Conservation (phyloP, 1,139 yeast genomes). For the Diutina catenulata region DNA sequence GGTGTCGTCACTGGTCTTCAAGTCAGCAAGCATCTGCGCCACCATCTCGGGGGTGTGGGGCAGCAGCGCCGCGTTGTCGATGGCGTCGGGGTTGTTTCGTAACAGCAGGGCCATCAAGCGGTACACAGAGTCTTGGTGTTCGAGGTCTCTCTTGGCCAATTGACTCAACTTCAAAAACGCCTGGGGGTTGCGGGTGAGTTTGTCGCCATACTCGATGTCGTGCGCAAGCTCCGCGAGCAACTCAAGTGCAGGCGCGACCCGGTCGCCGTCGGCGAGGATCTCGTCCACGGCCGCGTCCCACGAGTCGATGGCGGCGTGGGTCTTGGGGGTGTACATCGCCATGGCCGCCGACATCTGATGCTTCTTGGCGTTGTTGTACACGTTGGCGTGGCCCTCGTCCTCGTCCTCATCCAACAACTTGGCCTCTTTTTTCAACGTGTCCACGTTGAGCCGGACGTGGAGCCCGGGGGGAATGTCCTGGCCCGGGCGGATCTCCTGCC, state of each 20-base stretch:
- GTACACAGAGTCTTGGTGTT: conserved; percentile 31
- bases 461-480: conserved; percentile 71
- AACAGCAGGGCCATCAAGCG: conserved; percentile 46
- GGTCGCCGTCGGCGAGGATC: conserved; percentile 9
- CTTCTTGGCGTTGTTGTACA: neutral
- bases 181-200: conserved; percentile 16
- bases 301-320: neutral
- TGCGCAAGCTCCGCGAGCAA: conserved; percentile 49
- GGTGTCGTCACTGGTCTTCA: conserved; percentile 12
- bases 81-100: conserved; percentile 65
- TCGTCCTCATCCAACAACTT: conserved; percentile 30
- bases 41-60: neutral
- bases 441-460: conserved; percentile 60
- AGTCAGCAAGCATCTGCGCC: neutral
- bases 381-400: conserved; percentile 6
- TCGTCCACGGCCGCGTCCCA: conserved; percentile 18
- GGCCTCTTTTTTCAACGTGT: conserved; percentile 60
- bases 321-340: neutral
- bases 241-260: conserved; percentile 18
- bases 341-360: neutral
- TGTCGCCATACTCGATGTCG: conserved; percentile 51
- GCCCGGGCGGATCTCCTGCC: conserved; percentile 59
- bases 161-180: conserved; percentile 13
- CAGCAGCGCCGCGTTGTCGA: conserved; percentile 17
- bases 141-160: neutral